phyloP scores from a whole-genome alignment of 2,329 filamentous ascomycete genomes.

The Sporothrix protearum region DNA sequence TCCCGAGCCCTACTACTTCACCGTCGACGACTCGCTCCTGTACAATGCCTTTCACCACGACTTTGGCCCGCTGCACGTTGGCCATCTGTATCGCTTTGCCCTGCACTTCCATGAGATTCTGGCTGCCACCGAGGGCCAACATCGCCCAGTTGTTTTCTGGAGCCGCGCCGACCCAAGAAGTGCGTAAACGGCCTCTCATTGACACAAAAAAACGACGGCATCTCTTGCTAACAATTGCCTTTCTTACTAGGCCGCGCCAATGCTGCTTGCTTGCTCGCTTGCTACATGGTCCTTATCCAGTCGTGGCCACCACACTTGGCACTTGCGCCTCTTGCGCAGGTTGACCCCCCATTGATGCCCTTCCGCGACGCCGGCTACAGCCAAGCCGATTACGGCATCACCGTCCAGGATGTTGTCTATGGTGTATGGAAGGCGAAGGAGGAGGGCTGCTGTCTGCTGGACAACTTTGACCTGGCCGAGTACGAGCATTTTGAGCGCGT shows the following conservation, averaged over 20 bases:
- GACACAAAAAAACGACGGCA: not conserved
- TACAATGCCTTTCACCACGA: slow-evolving; percentile 99
- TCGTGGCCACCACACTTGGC: slow-evolving; percentile 96
- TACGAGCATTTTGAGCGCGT: slow-evolving; percentile 95
- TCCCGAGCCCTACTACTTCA: slow-evolving; percentile 83
- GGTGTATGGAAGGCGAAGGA: slow-evolving; percentile 99
- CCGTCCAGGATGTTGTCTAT: slow-evolving; percentile 95
- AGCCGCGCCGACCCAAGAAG: slow-evolving; percentile 88
- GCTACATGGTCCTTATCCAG: slow-evolving; percentile 98
- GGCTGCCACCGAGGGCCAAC: slow-evolving; percentile 84
- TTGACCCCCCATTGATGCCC: slow-evolving; percentile 96
- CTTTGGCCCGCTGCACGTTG: slow-evolving; percentile 95
- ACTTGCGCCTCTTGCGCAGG: slow-evolving; percentile 90
- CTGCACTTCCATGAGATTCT: slow-evolving; percentile 94
- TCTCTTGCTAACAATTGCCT: slow-evolving; percentile 30
- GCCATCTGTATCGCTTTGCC: slow-evolving; percentile 92
- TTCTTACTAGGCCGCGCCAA: slow-evolving; percentile 71
- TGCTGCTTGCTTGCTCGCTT: slow-evolving; percentile 88
- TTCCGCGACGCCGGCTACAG: slow-evolving; percentile 98
- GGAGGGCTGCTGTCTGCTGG: slow-evolving; percentile 82
- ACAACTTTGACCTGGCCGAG: slow-evolving; percentile 94
- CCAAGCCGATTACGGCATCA: slow-evolving; percentile 93
- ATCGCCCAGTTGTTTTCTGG: slow-evolving; percentile 91
- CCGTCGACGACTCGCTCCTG: slow-evolving; percentile 82
- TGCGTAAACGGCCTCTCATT: slow-evolving; percentile 44